phyloP scores from a whole-genome alignment of 2,329 filamentous ascomycete genomes.

The Aspergillus neotritici region DNA sequence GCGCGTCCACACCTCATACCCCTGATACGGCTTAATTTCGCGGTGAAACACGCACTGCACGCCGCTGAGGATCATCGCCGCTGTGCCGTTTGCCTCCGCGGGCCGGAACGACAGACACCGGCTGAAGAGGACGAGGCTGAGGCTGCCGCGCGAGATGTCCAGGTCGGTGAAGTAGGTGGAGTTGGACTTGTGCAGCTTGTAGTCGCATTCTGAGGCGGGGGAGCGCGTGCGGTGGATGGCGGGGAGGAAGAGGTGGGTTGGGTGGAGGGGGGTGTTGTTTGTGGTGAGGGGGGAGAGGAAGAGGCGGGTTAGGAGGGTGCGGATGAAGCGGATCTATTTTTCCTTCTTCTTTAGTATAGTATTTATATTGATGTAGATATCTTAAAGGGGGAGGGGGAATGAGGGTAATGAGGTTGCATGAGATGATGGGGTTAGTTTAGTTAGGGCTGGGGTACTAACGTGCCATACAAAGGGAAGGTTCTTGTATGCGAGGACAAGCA shows the following conservation, averaged over 20 bases:
- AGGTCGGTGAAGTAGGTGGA: constrained; percentile 16
- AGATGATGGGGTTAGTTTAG: too few relatives aligned
- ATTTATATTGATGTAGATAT: neutral
- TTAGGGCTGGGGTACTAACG: neutral
- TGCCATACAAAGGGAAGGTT: constrained; percentile 9
- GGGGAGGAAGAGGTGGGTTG: constrained; percentile 4
- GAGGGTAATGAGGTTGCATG: too few relatives aligned
- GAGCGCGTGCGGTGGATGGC: constrained; percentile 3
- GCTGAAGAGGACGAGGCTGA: constrained; percentile 3
- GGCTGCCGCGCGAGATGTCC: constrained; percentile 13
- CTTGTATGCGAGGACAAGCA: constrained; percentile 4
- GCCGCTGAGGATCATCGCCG: constrained; percentile 35
- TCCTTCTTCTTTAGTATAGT: neutral
- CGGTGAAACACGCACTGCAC: constrained; percentile 62
- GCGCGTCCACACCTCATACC: constrained; percentile 65
- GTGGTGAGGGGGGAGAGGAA: neutral
- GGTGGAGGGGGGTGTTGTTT: neutral
- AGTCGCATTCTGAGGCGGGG: constrained; percentile 14
- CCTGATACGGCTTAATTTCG: constrained; percentile 60
- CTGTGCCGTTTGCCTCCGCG: neutral
- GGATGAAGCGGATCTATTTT: constrained; percentile 4
- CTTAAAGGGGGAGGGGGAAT: too few relatives aligned
- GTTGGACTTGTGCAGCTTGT: constrained; percentile 18
- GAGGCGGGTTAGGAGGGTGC: constrained; percentile 1
- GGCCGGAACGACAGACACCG: constrained; percentile 2